Base-by-base conservation (phyloP, 768 basidiomycete species). In the Suillus clintonianus region DNA sequence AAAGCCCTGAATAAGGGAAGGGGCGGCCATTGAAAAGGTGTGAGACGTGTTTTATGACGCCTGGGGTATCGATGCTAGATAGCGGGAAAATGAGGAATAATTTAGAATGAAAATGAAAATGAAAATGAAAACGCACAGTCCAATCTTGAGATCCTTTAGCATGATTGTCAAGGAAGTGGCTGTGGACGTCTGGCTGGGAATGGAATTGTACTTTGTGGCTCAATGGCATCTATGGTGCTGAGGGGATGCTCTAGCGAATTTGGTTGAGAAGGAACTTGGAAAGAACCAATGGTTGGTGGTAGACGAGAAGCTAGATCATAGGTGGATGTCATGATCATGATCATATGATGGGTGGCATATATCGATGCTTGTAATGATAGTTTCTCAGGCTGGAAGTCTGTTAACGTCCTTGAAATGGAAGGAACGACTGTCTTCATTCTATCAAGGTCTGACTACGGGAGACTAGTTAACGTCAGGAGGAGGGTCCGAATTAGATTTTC, bases 21-120 rank as follows among this genome's bases (percentile, higher is more conserved):
- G 94, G 93, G 70, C 97, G 94, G 2, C 93, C 94, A 61, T 89
- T 86, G 80, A 99, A 99, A 30, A 99, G 87, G 56, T 89, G 86
- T 1, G 96, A 97, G 34, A 98, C 97, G 59, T 96, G 93, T 71
- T 89, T 89, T 71, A 99, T 99, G 54, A 99, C 97, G 42, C 95
- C 95, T 0, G 97, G 97, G 0, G 97, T 99, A 77, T 98, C 96
- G 75, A 99, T 98, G 42, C 96, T 97, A 72, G 24, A 39, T 39
- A 17, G 27, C 15, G 3, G 34, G 43, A 13, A 65, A 32, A 67
- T 62, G 24, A n/a, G 45, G 19, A 19, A 34, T 30, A n/a, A 13
- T n/a, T n/a, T 17, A 57, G n/a, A n/a, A n/a, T n/a, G n/a, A n/a
- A n/a, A n/a, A n/a, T n/a, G n/a, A n/a, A 39, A 19, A 47, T 42